Conservation (phyloP, 2,329 filamentous ascomycete genomes). For the Fusarium longipes region DNA sequence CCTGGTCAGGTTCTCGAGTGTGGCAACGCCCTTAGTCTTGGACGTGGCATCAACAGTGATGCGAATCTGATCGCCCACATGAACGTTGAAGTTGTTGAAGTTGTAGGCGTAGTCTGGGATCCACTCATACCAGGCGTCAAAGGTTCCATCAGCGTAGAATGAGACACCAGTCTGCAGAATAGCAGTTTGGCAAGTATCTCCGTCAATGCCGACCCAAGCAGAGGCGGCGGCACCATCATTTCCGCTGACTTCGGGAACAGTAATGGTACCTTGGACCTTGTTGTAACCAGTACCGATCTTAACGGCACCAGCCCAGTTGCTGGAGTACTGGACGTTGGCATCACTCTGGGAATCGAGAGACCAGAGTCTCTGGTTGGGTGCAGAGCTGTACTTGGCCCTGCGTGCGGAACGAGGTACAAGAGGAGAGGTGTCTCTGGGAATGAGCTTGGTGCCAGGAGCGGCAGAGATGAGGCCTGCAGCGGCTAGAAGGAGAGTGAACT, state of each 20-base stretch:
- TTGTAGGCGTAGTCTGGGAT: constrained; percentile 56
- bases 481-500: constrained; percentile 16
- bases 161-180: constrained; percentile 58
- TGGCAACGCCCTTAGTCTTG: constrained; percentile 33
- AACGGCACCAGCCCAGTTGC: constrained; percentile 11
- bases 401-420: constrained; percentile 10
- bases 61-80: constrained; percentile 48
- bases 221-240: constrained; percentile 6
- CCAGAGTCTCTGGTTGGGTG: constrained; percentile 2
- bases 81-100: constrained; percentile 51
- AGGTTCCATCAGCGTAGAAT: constrained; percentile 52
- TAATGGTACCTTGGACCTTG: constrained; percentile 19
- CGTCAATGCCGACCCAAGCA: constrained; percentile 60
- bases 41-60: constrained; percentile 36
- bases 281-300: constrained; percentile 10
- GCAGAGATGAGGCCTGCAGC: background rate
- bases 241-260: constrained; percentile 10
- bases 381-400: constrained; percentile 7
- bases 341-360: background rate
- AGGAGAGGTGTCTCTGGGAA: constrained; percentile 11
- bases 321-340: constrained; percentile 13
- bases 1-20: constrained; percentile 60
- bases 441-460: constrained; percentile 15
- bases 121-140: constrained; percentile 61
- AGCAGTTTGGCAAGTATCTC: constrained; percentile 55